phyloP scores from a whole-genome alignment of 805 yeast species.

The Kazachstania kunashirensis region DNA sequence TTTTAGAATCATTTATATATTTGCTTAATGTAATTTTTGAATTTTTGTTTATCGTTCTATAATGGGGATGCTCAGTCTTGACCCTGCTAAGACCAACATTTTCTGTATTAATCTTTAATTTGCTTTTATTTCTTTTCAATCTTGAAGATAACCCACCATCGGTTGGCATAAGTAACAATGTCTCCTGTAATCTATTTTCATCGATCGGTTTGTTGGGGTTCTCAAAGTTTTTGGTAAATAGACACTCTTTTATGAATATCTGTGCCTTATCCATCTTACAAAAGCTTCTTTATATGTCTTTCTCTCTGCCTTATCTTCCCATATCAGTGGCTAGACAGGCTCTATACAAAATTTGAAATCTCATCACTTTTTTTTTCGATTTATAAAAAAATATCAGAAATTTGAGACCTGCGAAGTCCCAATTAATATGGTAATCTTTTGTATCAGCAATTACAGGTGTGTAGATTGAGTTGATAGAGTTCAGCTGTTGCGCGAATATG shows the following conservation, averaged over 20 bases:
- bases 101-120: slow-evolving; percentile 9
- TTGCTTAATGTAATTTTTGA: slow-evolving; percentile 27
- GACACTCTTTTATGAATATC: slow-evolving; percentile 22
- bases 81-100: slow-evolving; percentile 1
- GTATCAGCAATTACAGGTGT: no score
- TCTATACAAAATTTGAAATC: no score
- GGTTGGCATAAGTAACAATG: slow-evolving; percentile 28
- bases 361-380: no score
- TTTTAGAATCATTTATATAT: slow-evolving; percentile 18
- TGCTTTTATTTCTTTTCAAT: slow-evolving; percentile 16
- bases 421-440: no score
- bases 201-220: slow-evolving; percentile 25
- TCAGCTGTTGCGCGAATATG: no score
- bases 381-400: no score
- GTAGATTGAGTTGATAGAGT: no score
- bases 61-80: slow-evolving; percentile 12
- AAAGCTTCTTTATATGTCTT: no score
- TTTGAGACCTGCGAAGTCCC: no score
- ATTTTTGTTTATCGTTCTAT: slow-evolving; percentile 22
- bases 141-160: slow-evolving; percentile 24
- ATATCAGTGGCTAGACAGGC: no score
- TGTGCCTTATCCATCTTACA: slow-evolving; percentile 26
- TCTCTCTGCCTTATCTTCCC: no score
- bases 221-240: slow-evolving; percentile 22
- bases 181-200: slow-evolving; percentile 27